phyloP scores from a whole-genome alignment of 345 rosid genomes.

The Physaria fendleri region DNA sequence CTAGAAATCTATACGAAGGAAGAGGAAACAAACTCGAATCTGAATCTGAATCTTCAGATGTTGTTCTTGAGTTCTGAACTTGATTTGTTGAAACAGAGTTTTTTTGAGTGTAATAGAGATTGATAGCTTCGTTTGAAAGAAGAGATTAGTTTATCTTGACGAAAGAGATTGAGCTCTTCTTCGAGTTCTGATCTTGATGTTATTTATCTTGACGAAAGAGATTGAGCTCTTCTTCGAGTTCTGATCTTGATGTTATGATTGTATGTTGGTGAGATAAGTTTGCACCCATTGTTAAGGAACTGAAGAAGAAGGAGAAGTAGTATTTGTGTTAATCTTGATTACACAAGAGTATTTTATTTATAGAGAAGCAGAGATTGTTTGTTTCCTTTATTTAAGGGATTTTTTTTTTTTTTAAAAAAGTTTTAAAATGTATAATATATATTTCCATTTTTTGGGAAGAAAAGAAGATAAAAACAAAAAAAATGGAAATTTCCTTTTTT shows the following conservation, averaged over 20 bases:
- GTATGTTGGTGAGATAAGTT: neutral
- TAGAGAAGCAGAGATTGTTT: too few relatives aligned
- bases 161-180: neutral
- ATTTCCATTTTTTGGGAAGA: too few relatives aligned
- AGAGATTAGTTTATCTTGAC: neutral
- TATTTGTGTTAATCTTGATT: too few relatives aligned
- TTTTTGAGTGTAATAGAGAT: neutral
- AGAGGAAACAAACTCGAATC: neutral
- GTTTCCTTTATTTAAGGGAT: too few relatives aligned
- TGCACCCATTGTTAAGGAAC: slow-evolving; percentile 3
- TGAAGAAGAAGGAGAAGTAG: too few relatives aligned
- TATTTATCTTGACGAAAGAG: neutral
- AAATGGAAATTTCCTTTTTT: too few relatives aligned
- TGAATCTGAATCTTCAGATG: neutral
- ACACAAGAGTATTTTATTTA: too few relatives aligned
- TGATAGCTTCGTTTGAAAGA: neutral
- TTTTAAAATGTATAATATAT: too few relatives aligned
- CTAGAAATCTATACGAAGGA: neutral
- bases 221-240: neutral
- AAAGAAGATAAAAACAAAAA: too few relatives aligned
- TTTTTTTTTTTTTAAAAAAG: too few relatives aligned
- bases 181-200: neutral
- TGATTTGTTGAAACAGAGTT: neutral
- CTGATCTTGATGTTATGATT: neutral
- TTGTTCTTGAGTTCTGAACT: neutral